Percentiles rank a stretch among this genome's conserved stretches.
Evolutionary conservation across 1,284 basidiomycete species (phyloP).

Genomic region (Rhodofomes roseus): DNA sequence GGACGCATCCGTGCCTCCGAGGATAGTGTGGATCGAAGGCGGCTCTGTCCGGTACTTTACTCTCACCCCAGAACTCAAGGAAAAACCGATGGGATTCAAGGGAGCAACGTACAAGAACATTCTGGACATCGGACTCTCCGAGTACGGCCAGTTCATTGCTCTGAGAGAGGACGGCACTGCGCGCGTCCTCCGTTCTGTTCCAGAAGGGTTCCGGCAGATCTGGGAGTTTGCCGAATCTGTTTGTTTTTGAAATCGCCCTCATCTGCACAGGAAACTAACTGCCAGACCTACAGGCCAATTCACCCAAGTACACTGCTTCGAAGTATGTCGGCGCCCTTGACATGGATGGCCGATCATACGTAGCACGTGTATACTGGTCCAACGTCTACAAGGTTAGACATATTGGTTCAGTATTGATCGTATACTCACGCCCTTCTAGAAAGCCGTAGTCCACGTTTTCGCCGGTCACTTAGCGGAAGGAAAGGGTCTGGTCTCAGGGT

Average conservation of each 20-base stretch:
- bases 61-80: conserved; percentile 52
- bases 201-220: conserved; percentile 41
- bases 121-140: conserved; percentile 50
- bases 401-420: not conserved
- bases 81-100: conserved; percentile 41
- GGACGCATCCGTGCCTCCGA: conserved; percentile 28
- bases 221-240: conserved; percentile 63
- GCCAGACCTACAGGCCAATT: conserved; percentile 30
- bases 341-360: conserved; percentile 50
- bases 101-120: conserved; percentile 43
- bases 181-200: conserved; percentile 48
- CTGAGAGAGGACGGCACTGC: conserved; percentile 51
- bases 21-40: conserved; percentile 68
- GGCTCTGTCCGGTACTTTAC: conserved; percentile 49
- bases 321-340: conserved; percentile 63
- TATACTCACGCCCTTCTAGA: conserved; percentile 22
- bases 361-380: conserved; percentile 78
- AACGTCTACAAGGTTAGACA: conserved; percentile 45
- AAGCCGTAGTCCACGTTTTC: conserved; percentile 56
- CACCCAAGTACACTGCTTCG: conserved; percentile 40
- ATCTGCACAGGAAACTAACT: conserved; percentile 3
- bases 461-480: conserved; percentile 50
- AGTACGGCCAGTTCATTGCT: conserved; percentile 49
- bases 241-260: conserved; percentile 20
- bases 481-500: conserved; percentile 58